Conservation (phyloP, 2,329 filamentous ascomycete species). For the Chalara sp. region DNA sequence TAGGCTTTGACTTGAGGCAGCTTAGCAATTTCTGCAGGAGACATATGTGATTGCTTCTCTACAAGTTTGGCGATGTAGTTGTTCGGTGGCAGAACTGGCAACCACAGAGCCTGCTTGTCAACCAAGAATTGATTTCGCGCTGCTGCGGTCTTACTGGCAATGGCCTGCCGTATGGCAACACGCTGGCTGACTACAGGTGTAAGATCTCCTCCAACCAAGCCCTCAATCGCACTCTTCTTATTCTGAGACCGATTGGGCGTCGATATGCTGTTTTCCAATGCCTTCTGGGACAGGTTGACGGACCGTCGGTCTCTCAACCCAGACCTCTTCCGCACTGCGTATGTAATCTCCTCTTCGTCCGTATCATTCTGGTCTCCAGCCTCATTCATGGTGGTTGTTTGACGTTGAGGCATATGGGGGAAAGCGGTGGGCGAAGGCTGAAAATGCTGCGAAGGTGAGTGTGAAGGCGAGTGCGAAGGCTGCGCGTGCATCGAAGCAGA, state of each 20-base stretch:
- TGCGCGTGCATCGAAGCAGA: too few species aligned
- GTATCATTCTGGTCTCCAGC: slow-evolving; percentile 2
- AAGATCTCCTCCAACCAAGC: slow-evolving; percentile 11
- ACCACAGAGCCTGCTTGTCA: slow-evolving; percentile 27
- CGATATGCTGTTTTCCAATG: slow-evolving; percentile 14
- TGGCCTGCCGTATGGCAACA: slow-evolving; percentile 22
- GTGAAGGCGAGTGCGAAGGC: too few species aligned
- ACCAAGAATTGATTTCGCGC: slow-evolving; percentile 27
- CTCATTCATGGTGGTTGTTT: neutral
- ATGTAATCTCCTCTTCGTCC: slow-evolving; percentile 4
- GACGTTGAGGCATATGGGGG: neutral
- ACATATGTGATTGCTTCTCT: slow-evolving; percentile 18
- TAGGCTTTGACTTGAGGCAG: slow-evolving; percentile 21
- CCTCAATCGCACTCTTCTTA: neutral
- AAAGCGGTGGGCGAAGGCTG: slow-evolving; percentile 1
- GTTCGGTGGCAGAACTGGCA: slow-evolving; percentile 25
- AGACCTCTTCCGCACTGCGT: neutral
- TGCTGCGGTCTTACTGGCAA: slow-evolving; percentile 21
- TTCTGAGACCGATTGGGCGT: neutral
- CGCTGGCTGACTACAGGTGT: slow-evolving; percentile 20
- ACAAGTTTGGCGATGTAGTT: slow-evolving; percentile 29
- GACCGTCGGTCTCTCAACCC: slow-evolving; percentile 14
- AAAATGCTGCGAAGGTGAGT: slow-evolving; percentile 7
- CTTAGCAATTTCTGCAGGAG: slow-evolving; percentile 14
- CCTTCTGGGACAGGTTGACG: slow-evolving; percentile 18